Evolutionary conservation across 1,139 yeast species (phyloP), one percentile per base, ranked within the genome.

Genomic region (Protomyces inouyei): DNA sequence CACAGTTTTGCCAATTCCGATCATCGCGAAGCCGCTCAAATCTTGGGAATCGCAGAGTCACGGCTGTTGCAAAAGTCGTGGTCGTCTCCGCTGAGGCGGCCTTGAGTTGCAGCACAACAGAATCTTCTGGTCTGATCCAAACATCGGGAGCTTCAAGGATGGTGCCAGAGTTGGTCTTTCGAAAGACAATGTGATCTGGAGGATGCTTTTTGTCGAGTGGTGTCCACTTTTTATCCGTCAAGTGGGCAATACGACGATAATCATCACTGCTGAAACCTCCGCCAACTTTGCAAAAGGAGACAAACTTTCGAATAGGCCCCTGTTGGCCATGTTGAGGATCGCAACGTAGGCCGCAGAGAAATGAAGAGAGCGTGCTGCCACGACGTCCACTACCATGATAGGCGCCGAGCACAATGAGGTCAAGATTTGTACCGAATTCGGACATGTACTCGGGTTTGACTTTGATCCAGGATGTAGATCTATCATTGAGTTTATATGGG

Each of bases 371-470:
- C 9, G 66, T 67, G 36, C 72, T 70, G 3, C 74, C 74, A 4
- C 78, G 70, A 9, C 68, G 68, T 60, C 93, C 93, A 37, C 82
- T 80, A 0, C 89, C 92, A 14, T 85, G 84, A 64, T 83, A 84
- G 64, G 86, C 86, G 0, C 97, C 98, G 66, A 92, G 84, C 0
- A 93, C 83, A 1, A 85, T 79, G 55, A 91, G 74, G 74, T 93
- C 98, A 68, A 92, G 77, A 70, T 88, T 88, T 68, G 90, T 96
- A 8, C 96, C 96, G 74, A 88, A 88, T 64, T 87, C 90, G 66
- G 85, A 87, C 66, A 91, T 77, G 73, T 91, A 92, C 70, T 92
- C 97, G 0, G 98, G 98, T 73, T 93, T 93, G 1, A 92, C 83
- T 72, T 93, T 93, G 35, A 89, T 78, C 97, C 98, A 92, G 23